phyloP scores from a whole-genome alignment of 306 rosid genomes.

The Medicago lupulina region DNA sequence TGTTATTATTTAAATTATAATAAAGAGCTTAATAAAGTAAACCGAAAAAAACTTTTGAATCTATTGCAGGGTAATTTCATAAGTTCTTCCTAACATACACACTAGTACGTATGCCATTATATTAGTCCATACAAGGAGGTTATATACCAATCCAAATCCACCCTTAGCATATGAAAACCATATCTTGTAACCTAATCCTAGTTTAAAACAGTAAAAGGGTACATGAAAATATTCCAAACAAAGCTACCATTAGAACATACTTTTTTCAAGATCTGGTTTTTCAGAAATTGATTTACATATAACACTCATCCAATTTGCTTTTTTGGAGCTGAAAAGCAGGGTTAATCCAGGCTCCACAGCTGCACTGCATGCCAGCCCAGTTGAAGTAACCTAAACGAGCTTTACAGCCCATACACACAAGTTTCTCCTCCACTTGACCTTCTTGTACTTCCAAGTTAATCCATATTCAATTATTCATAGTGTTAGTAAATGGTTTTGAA shows the following conservation, averaged over 20 bases:
- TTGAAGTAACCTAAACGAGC: constrained; percentile 87
- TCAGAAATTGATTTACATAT: constrained; percentile 27
- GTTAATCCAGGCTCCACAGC: constrained; percentile 88
- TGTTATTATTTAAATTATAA: no score
- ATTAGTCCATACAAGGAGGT: neutral
- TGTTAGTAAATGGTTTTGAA: constrained; percentile 31
- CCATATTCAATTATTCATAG: constrained; percentile 19
- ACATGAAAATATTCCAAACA: constrained; percentile 24
- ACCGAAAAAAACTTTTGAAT: neutral
- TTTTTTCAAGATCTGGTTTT: constrained; percentile 32
- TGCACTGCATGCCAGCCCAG: constrained; percentile 93
- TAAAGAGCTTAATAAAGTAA: neutral
- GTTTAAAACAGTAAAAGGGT: neutral
- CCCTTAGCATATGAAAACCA: neutral
- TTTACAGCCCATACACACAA: constrained; percentile 77
- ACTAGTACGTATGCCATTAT: constrained; percentile 1
- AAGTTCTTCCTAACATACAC: neutral
- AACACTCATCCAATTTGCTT: constrained; percentile 77
- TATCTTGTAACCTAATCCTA: neutral
- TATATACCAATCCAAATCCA: constrained; percentile 1
- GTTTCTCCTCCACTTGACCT: constrained; percentile 78
- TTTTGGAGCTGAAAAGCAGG: constrained; percentile 90
- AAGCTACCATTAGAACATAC: constrained; percentile 9
- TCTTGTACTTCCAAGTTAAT: constrained; percentile 66
- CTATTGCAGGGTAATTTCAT: neutral